These are phyloP conservation scores for Schoenoplectus tabernaemontani DNA, from an alignment of 202 grass and related monocot species.

Conservation along the genomic window DNA sequence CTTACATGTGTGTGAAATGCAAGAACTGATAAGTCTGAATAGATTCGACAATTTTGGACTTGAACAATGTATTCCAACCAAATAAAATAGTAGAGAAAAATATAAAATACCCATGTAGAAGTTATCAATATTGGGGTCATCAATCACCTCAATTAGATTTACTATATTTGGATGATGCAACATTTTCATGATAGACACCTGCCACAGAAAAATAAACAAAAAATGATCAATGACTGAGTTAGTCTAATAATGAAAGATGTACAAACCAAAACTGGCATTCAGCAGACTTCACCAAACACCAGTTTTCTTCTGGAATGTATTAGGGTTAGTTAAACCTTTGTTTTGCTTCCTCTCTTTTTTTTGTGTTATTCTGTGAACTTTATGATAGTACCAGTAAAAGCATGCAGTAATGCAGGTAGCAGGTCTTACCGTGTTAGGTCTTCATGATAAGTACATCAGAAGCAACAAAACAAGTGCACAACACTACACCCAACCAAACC, in stretches of 20 bases:
- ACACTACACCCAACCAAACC: not conserved
- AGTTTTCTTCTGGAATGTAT: not conserved
- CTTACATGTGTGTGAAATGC: not conserved
- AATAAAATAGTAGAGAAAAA: conserved; percentile 12
- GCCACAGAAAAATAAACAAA: conserved; percentile 25
- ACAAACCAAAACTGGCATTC: conserved; percentile 1
- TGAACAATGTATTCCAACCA: not conserved
- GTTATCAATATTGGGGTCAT: conserved; percentile 64
- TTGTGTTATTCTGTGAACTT: not conserved
- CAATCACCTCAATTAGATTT: conserved; percentile 91
- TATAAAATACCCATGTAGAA: conserved; percentile 79
- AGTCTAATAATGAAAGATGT: no score
- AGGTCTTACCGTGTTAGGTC: no score
- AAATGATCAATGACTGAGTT: conserved; percentile 9
- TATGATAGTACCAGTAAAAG: not conserved
- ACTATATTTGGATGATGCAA: conserved; percentile 87
- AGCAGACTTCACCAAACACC: not conserved
- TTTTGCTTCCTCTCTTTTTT: not conserved
- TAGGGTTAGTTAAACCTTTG: not conserved
- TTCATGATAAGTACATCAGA: not conserved
- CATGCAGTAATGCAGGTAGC: not conserved
- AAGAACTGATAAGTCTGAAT: no score
- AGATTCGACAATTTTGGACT: not conserved
- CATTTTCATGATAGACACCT: conserved; percentile 94
- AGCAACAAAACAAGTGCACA: not conserved